Evolutionary conservation across 129 eudicot species (phyloP).

Genomic region (Pulicaria dysenterica): DNA sequence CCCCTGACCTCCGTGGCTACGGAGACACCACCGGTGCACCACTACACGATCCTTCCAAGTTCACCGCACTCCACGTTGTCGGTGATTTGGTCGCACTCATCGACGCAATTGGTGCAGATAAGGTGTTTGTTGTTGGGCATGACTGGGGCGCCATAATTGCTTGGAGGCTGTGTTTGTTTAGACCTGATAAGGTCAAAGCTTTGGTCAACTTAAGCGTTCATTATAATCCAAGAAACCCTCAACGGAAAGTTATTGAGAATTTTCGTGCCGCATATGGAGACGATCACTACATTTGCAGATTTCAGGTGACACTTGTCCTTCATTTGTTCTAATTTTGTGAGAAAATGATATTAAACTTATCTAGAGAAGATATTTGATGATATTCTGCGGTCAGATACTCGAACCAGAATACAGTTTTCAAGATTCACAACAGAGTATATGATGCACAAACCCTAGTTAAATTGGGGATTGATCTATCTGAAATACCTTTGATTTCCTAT

Average conservation of each 20-base stretch:
- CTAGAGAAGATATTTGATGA: no score
- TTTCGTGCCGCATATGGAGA: slow-evolving; percentile 47
- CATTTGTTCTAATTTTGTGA: neutral
- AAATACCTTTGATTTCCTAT: no score
- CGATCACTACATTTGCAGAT: slow-evolving; percentile 60
- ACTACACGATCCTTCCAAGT: slow-evolving; percentile 27
- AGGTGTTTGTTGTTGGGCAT: slow-evolving; percentile 70
- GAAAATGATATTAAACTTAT: neutral
- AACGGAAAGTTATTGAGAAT: neutral
- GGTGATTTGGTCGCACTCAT: slow-evolving; percentile 52
- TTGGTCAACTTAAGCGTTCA: slow-evolving; percentile 62
- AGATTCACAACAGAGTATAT: no score
- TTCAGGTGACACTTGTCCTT: slow-evolving; percentile 47
- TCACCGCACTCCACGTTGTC: slow-evolving; percentile 40
- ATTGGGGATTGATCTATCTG: no score
- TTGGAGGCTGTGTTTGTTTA: slow-evolving; percentile 54
- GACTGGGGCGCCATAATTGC: slow-evolving; percentile 69
- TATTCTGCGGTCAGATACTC: no score
- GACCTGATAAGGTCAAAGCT: slow-evolving; percentile 66
- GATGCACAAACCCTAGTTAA: no score
- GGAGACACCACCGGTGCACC: slow-evolving; percentile 62
- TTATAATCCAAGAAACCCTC: slow-evolving; percentile 40
- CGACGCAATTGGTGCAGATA: slow-evolving; percentile 44
- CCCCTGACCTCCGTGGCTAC: slow-evolving; percentile 62
- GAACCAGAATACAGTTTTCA: no score